Percentiles rank a stretch among this genome's conserved stretches.
These are phyloP conservation scores for Anacardium occidentale DNA, from an alignment of 345 rosid genomes.

Conservation along the genomic window DNA sequence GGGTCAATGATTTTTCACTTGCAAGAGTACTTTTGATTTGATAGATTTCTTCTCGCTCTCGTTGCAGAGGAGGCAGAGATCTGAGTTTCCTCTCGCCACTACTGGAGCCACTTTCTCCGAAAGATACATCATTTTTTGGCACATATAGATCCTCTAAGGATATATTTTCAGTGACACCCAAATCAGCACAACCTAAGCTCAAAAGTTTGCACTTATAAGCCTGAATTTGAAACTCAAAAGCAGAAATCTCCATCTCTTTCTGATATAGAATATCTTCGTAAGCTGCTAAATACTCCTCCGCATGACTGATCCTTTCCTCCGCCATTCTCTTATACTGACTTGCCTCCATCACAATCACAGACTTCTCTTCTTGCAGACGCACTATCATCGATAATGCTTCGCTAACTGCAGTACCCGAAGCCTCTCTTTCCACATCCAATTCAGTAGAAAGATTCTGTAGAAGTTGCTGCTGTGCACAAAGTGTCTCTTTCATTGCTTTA, in stretches of 20 bases:
- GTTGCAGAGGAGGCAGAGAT: slow-evolving; percentile 33
- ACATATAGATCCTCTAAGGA: slow-evolving; percentile 43
- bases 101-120: slow-evolving; percentile 26
- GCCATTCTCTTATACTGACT: slow-evolving; percentile 86
- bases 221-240: slow-evolving; percentile 79
- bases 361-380: slow-evolving; percentile 82
- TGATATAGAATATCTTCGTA: slow-evolving; percentile 70
- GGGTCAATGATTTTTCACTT: slow-evolving; percentile 18
- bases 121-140: slow-evolving; percentile 29
- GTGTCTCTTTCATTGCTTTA: slow-evolving; percentile 49
- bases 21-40: slow-evolving; percentile 28
- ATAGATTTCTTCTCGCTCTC: slow-evolving; percentile 28
- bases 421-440: slow-evolving; percentile 82
- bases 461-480: slow-evolving; percentile 73
- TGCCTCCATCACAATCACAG: slow-evolving; percentile 75
- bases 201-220: slow-evolving; percentile 67
- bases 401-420: slow-evolving; percentile 66
- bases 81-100: slow-evolving; percentile 33
- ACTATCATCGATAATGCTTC: slow-evolving; percentile 89
- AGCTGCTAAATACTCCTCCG: slow-evolving; percentile 65
- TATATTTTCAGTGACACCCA: slow-evolving; percentile 33
- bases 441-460: slow-evolving; percentile 64
- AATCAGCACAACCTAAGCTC: slow-evolving; percentile 68
- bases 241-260: slow-evolving; percentile 82
- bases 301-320: slow-evolving; percentile 75